Evolutionary conservation across 2,329 filamentous ascomycete species (phyloP).

Genomic region (Bipolaris bicolor): DNA sequence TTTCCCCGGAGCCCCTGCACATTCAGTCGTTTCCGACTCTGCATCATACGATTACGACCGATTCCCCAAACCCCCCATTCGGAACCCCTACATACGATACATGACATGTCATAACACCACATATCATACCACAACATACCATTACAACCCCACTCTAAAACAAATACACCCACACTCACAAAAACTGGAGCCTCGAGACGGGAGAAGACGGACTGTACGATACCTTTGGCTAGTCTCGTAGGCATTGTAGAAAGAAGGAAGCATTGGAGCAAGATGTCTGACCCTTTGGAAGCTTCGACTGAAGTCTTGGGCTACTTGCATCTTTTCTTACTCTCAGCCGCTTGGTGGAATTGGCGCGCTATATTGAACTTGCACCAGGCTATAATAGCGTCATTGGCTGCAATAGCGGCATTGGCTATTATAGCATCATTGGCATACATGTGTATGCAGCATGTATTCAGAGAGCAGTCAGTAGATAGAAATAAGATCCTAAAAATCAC

Average conservation of each 20-base stretch:
- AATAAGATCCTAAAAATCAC: not conserved
- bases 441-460: not conserved
- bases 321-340: not conserved
- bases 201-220: not conserved
- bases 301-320: not conserved
- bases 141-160: conserved; percentile 18
- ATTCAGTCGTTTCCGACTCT: conserved; percentile 12
- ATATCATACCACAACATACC: not conserved
- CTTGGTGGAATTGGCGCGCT: not conserved
- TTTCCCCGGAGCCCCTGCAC: conserved; percentile 10
- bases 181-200: not conserved
- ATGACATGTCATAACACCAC: not conserved
- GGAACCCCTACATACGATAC: conserved; percentile 1
- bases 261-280: not conserved
- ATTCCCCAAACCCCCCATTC: not conserved
- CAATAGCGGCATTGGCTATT: too few relatives aligned
- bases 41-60: conserved; percentile 7
- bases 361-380: not conserved
- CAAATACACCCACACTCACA: not conserved
- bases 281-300: not conserved
- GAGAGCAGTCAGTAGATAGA: not conserved
- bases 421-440: conserved; percentile 1
- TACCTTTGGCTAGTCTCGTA: not conserved
- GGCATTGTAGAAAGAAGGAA: not conserved
- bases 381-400: not conserved